Evolutionary conservation across 2,329 filamentous ascomycete genomes (phyloP), one percentile per base, ranked within the genome.

Genomic region (Ophiostoma quercus): DNA sequence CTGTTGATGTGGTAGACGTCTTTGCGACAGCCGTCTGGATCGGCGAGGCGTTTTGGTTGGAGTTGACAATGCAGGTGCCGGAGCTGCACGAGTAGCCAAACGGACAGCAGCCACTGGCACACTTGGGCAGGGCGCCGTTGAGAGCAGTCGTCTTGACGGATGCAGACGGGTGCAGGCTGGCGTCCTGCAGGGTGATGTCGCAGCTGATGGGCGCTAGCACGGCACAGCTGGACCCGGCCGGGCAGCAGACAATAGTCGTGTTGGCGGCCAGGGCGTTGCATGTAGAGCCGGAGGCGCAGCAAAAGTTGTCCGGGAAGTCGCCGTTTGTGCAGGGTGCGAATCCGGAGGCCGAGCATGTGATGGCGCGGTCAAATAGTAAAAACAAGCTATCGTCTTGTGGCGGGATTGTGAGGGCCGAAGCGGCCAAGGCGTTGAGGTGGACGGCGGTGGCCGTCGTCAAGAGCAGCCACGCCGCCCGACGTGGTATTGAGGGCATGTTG

Each of bases 191-290:
- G 7, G 76, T 77, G 69, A 89, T 75, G 73, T 91, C 84, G 81
- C 90, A 93, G 54, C 83, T 83, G 71, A 92, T 88, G 39, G 88
- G 82, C 73, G 82, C 76, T 74, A 94, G 90, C 66, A 77, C 81
- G n/a, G 79, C 74, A 79, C 91, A 94, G 74, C 82, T 81, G 47
- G 74, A 75, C 47, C 83, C 85, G 1, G 77, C 73, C 1, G 90
- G 90, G 76, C 91, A 94, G 80, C 91, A 94, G 67, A 93, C 80
- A 16, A 89, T 83, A 0, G 90, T 91, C 6, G 88, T 89, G 63
- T 82, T 80, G n/a, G 81, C 85, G 12, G 88, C 88, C 66, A 93
- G 83, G 1, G 83, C 75, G 57, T 87, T 80, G 79, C 91, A 94
- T 2, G 76, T 82, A 7, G 82, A 80, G 22, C 77, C 78, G 37